Conservation (phyloP, 768 basidiomycete species). For the Phaffia australis region DNA sequence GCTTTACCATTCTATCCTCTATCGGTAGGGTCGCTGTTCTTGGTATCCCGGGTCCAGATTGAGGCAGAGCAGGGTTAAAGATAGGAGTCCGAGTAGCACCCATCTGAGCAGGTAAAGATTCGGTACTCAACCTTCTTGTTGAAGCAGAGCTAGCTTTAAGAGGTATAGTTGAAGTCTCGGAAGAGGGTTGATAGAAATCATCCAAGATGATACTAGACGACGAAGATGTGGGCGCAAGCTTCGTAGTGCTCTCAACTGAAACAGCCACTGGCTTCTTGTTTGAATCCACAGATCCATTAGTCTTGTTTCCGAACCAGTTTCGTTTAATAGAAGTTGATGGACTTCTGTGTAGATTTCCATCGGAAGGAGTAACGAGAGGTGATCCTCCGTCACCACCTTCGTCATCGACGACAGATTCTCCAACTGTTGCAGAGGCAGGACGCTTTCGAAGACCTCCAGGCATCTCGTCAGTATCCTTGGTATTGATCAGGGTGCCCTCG, state of each 20-base stretch:
- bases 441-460: constrained; percentile 18
- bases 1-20: not conserved
- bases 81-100: too few relatives aligned
- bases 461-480: constrained; percentile 2
- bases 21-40: not conserved
- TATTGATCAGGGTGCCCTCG: constrained; percentile 27
- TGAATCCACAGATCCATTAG: not conserved
- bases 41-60: too few relatives aligned
- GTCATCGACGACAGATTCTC: constrained; percentile 24
- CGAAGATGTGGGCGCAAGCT: constrained; percentile 2
- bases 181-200: not conserved
- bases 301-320: constrained; percentile 16
- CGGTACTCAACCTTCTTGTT: not conserved
- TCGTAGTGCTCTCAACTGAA: not conserved
- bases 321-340: not conserved
- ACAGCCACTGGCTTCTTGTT: not conserved
- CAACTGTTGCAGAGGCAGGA: constrained; percentile 1
- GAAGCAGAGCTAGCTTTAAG: constrained; percentile 7
- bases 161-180: not conserved
- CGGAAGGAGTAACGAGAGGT: not conserved
- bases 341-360: not conserved
- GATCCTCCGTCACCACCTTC: constrained; percentile 27
- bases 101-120: too few relatives aligned
- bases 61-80: too few relatives aligned
- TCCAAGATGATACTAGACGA: constrained; percentile 7